phyloP scores from a whole-genome alignment of 257 asterid genomes.

The Solanum sejunctum region DNA sequence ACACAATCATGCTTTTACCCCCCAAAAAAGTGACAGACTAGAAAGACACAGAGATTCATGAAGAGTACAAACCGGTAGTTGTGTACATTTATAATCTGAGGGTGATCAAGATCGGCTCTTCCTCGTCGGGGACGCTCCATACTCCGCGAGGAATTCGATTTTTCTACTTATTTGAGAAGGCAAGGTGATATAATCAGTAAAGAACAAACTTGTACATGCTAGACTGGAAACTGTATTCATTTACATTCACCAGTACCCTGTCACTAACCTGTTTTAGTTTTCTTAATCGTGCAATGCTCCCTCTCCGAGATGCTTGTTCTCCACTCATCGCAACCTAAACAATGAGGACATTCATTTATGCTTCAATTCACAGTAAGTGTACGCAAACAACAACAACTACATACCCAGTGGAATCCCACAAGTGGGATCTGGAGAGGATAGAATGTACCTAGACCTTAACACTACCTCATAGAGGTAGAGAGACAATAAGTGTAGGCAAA shows the following conservation, averaged over 20 bases:
- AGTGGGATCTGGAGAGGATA: no score
- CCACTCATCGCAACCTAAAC: conserved; percentile 66
- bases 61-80: conserved; percentile 35
- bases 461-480: no score
- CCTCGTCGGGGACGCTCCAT: conserved; percentile 58
- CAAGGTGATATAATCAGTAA: not conserved
- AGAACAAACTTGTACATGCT: not conserved
- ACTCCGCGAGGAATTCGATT: conserved; percentile 30
- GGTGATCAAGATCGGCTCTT: conserved; percentile 82
- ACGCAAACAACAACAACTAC: no score
- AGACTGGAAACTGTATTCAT: not conserved
- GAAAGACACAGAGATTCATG: not conserved
- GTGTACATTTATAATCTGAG: conserved; percentile 85
- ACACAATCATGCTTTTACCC: not conserved
- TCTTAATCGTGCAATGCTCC: conserved; percentile 68
- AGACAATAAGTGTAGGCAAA: not conserved
- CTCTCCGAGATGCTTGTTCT: conserved; percentile 81
- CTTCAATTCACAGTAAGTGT: conserved; percentile 7
- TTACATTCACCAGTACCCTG: not conserved
- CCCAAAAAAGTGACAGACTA: not conserved
- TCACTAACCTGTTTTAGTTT: conserved; percentile 60
- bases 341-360: not conserved
- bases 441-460: no score
- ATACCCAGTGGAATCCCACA: no score
- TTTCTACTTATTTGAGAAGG: conserved; percentile 36